A percentile compares a stretch with the other conserved stretches of the same genome.
These are phyloP conservation scores for Evernia prunastri DNA, from an alignment of 495 filamentous ascomycete genomes.

Conservation along the genomic window DNA sequence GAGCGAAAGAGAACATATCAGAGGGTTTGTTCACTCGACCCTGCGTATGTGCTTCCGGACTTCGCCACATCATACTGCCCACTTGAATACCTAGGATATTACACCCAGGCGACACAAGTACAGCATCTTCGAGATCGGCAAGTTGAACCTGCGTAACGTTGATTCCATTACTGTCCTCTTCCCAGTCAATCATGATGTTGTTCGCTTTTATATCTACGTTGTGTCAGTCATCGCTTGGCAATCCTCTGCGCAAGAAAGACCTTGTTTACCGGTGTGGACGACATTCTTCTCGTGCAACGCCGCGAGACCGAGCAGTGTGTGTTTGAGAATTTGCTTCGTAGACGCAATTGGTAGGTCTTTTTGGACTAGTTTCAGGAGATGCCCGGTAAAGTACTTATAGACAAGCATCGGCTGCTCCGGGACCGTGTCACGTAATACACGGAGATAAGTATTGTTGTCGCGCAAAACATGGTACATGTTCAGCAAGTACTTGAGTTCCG, in stretches of 20 bases:
- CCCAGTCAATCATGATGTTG: background rate
- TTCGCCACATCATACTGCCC: conserved; percentile 39
- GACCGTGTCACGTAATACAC: conserved; percentile 37
- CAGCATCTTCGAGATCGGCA: conserved; percentile 34
- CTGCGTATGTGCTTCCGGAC: conserved; percentile 37
- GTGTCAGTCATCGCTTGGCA: too few relatives aligned
- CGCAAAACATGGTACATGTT: too few relatives aligned
- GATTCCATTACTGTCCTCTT: background rate
- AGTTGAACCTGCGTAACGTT: background rate
- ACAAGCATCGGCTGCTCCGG: conserved; percentile 44
- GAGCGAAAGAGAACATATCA: conserved; percentile 40
- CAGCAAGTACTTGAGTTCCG: too few relatives aligned
- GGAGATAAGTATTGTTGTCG: conserved; percentile 34
- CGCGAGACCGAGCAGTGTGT: conserved; percentile 39
- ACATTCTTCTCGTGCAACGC: conserved; percentile 44
- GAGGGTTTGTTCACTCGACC: conserved; percentile 35
- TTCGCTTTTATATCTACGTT: background rate
- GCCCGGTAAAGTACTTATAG: conserved; percentile 40
- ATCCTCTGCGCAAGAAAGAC: conserved; percentile 31
- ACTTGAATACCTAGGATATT: conserved; percentile 33
- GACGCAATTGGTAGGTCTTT: conserved; percentile 17
- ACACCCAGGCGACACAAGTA: conserved; percentile 33
- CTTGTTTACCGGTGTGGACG: conserved; percentile 38
- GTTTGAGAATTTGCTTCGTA: conserved; percentile 41
- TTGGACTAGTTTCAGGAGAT: conserved; percentile 39